Evolutionary conservation across 2,329 filamentous ascomycete species (phyloP).

Genomic region (Sphaerostilbella broomeana): DNA sequence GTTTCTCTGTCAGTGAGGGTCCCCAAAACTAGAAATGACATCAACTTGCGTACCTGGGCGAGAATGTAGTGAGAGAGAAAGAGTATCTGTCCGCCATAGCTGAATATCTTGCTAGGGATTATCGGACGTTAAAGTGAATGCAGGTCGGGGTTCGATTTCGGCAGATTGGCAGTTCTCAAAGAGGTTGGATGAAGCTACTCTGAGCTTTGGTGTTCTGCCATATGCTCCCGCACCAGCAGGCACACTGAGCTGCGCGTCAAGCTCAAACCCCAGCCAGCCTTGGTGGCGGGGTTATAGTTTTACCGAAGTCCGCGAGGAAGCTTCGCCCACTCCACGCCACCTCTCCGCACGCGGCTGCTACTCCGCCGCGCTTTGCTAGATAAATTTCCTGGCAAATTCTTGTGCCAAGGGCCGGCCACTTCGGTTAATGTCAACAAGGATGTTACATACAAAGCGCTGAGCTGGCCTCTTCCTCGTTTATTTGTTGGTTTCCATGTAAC

Average conservation of each 20-base stretch:
- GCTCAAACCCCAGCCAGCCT: constrained; percentile 19
- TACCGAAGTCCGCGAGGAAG: constrained; percentile 18
- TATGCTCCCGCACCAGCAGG: constrained; percentile 25
- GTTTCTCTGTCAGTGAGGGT: constrained; percentile 36
- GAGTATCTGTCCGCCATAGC: constrained; percentile 97
- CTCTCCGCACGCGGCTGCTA: background rate
- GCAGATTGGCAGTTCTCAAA: constrained; percentile 18
- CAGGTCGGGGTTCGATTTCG: constrained; percentile 11
- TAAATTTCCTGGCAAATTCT: constrained; percentile 3
- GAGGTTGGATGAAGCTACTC: constrained; percentile 21
- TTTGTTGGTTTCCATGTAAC: constrained; percentile 1
- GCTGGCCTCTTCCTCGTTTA: constrained; percentile 27
- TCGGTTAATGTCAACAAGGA: constrained; percentile 5
- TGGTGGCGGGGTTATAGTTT: constrained; percentile 21
- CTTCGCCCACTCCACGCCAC: constrained; percentile 1
- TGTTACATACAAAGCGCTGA: constrained; percentile 19
- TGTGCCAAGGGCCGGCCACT: constrained; percentile 3
- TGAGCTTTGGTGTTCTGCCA: constrained; percentile 30
- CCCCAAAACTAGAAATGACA: constrained; percentile 10
- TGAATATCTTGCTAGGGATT: constrained; percentile 16
- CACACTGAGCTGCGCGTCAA: constrained; percentile 35
- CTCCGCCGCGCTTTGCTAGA: background rate
- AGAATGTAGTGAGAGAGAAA: constrained; percentile 99
- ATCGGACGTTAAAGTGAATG: constrained; percentile 8
- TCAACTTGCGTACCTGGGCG: constrained; percentile 70